Percentiles rank a stretch among this genome's conserved stretches.
phyloP scores from a whole-genome alignment of 1,284 basidiomycete species.

The Cutaneotrichosporon sp. region DNA sequence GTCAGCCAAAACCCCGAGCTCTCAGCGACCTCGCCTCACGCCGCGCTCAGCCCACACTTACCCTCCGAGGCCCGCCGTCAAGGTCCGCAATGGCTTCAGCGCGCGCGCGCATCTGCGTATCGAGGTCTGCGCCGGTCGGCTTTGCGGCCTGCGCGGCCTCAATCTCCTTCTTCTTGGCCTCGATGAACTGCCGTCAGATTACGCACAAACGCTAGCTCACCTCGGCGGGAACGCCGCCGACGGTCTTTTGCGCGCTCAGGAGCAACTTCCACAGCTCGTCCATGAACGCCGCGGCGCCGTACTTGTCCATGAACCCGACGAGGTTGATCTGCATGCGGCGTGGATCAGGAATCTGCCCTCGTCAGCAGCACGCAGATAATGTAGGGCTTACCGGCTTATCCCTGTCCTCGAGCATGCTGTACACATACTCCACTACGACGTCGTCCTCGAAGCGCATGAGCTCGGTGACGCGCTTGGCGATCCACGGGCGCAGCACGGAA shows the following conservation, averaged over 20 bases:
- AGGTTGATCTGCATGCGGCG: constrained; percentile 92
- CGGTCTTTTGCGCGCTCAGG: constrained; percentile 80
- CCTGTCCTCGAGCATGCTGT: constrained; percentile 83
- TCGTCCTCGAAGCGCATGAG: constrained; percentile 94
- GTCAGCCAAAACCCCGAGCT: no score
- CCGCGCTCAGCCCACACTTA: constrained; percentile 1
- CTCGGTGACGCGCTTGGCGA: constrained; percentile 82
- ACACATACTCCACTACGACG: constrained; percentile 91
- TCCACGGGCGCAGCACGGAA: constrained; percentile 75
- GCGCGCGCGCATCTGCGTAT: constrained; percentile 16
- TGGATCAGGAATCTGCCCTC: constrained; percentile 76
- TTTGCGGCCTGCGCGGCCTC: constrained; percentile 55
- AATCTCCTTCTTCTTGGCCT: constrained; percentile 94
- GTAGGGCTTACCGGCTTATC: constrained; percentile 61
- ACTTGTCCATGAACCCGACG: constrained; percentile 73
- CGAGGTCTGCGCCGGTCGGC: constrained; percentile 2
- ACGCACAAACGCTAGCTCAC: constrained; percentile 12
- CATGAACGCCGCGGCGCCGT: constrained; percentile 76
- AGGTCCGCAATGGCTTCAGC: constrained; percentile 4
- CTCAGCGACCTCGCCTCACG: no score
- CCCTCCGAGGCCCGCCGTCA: constrained; percentile 4
- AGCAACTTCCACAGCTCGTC: constrained; percentile 79
- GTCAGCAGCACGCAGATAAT: background rate
- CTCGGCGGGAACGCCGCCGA: constrained; percentile 83
- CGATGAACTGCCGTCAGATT: constrained; percentile 60